These are phyloP conservation scores for Meyerozyma athensensis DNA, from an alignment of 1,139 yeast species.

Conservation along the genomic window DNA sequence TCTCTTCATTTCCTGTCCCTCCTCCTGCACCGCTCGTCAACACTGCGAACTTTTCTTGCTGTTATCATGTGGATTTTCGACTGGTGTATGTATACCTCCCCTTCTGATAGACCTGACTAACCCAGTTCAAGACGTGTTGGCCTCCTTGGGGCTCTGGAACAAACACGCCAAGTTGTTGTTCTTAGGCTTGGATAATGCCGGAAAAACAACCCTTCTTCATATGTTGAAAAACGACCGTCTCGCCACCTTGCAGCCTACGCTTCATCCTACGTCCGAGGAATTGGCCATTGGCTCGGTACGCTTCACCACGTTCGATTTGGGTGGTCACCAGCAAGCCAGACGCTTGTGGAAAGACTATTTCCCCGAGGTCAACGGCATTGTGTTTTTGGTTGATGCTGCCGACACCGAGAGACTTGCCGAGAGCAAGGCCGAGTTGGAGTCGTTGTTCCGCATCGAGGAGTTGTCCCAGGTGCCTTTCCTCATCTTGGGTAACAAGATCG, in stretches of 20 bases:
- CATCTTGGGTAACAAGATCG: conserved; percentile 94
- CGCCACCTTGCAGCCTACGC: conserved; percentile 95
- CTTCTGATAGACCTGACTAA: conserved; percentile 14
- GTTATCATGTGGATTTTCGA: conserved; percentile 36
- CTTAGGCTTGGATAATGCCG: conserved; percentile 97
- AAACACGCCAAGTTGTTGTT: conserved; percentile 95
- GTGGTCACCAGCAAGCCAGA: conserved; percentile 98
- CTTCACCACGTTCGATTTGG: conserved; percentile 96
- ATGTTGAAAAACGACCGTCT: conserved; percentile 97
- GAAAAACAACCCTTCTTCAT: conserved; percentile 93
- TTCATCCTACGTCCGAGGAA: conserved; percentile 98
- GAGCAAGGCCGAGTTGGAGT: conserved; percentile 91
- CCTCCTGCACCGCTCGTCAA: no score
- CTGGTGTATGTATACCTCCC: conserved; percentile 34
- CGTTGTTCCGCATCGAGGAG: conserved; percentile 88
- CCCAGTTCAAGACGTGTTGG: conserved; percentile 82
- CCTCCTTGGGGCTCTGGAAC: conserved; percentile 94
- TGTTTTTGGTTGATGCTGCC: conserved; percentile 94
- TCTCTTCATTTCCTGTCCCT: no score
- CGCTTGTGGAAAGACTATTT: conserved; percentile 98
- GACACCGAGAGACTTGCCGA: conserved; percentile 94
- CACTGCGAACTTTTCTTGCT: conserved; percentile 2
- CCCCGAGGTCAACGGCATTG: conserved; percentile 98
- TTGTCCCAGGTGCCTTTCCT: conserved; percentile 85
- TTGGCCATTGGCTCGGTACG: conserved; percentile 93